A percentile compares a stretch with the other conserved stretches of the same genome.
phyloP scores from a whole-genome alignment of 331 rosid genomes.

The Arachis monticola region DNA sequence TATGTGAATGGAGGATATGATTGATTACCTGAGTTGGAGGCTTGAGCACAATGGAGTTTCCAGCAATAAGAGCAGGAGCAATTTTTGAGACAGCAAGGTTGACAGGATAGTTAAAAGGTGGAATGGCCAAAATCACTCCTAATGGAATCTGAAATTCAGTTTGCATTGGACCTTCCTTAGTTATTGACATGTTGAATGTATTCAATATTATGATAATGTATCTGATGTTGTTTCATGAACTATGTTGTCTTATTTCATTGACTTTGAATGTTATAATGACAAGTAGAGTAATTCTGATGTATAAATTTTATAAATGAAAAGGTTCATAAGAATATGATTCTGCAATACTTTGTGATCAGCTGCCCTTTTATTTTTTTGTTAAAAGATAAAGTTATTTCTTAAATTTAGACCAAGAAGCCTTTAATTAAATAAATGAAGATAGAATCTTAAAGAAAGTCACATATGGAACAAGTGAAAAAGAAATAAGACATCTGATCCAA shows the following conservation, averaged over 20 bases:
- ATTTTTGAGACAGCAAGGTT: conserved; percentile 96
- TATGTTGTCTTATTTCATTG: not conserved
- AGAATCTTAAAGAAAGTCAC: no score
- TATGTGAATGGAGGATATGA: not conserved
- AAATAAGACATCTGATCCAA: no score
- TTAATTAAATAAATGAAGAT: no score
- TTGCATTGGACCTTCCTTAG: conserved; percentile 25
- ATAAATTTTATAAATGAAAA: not conserved
- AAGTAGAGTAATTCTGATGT: not conserved
- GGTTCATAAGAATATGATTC: not conserved
- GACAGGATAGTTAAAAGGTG: conserved; percentile 97
- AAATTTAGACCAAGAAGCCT: no score
- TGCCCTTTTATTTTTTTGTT: not conserved
- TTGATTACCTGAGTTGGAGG: conserved; percentile 73
- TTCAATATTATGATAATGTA: not conserved
- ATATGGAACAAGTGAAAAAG: no score
- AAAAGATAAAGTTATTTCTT: no score
- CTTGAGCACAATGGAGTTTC: conserved; percentile 94
- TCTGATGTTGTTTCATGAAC: not conserved
- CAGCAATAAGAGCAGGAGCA: conserved; percentile 93
- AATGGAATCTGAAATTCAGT: conserved; percentile 78
- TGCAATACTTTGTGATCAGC: not conserved
- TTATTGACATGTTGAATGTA: conserved; percentile 1
- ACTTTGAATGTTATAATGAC: not conserved
- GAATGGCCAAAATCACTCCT: conserved; percentile 95